These are phyloP conservation scores for Silene vulgaris DNA, from an alignment of 179 eudicot species.

Conservation along the genomic window DNA sequence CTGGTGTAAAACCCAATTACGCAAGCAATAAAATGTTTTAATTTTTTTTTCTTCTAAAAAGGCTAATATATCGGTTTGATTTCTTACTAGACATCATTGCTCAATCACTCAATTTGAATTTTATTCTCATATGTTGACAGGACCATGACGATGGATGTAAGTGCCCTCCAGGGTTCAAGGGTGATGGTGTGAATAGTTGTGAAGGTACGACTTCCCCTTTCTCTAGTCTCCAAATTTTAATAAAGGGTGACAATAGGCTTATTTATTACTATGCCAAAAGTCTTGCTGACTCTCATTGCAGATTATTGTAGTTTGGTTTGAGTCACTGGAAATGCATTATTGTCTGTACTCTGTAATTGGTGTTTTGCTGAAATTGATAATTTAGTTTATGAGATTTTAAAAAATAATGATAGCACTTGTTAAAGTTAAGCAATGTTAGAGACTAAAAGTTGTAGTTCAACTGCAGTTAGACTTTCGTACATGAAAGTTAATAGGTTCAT, in stretches of 20 bases:
- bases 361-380: background rate
- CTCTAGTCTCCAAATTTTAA: background rate
- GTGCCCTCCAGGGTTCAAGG: constrained; percentile 82
- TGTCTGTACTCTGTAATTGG: background rate
- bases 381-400: constrained; percentile 21
- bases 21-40: background rate
- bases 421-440: no score
- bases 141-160: constrained; percentile 63
- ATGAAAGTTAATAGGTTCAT: no score
- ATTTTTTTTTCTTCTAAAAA: background rate
- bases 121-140: constrained; percentile 33
- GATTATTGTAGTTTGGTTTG: background rate
- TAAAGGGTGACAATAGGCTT: background rate
- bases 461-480: no score
- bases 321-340: background rate
- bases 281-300: background rate
- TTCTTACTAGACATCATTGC: background rate
- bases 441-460: no score
- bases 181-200: constrained; percentile 75
- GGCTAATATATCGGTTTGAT: background rate
- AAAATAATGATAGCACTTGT: background rate
- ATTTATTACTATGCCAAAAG: background rate
- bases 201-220: constrained; percentile 42
- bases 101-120: background rate
- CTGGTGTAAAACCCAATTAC: background rate